phyloP scores from a whole-genome alignment of 106 monocot genomes.

The Triglochin maritima region DNA sequence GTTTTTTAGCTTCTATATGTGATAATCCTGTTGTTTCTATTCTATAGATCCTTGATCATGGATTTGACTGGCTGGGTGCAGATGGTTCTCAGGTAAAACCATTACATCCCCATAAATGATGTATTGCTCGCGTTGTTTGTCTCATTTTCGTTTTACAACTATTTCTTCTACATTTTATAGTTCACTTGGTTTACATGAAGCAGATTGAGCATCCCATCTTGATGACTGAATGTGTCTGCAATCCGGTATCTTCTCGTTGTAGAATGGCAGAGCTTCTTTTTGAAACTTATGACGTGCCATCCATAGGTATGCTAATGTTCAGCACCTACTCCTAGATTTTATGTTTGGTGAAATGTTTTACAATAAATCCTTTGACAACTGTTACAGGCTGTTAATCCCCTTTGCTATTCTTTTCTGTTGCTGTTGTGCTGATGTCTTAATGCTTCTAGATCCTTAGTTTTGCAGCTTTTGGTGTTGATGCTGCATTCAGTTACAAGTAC shows the following conservation, averaged over 20 bases:
- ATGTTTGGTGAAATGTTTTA: not conserved
- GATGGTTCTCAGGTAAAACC: conserved; percentile 32
- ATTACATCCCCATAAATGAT: not conserved
- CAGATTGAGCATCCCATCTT: conserved; percentile 95
- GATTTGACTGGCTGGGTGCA: conserved; percentile 78
- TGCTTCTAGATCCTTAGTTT: conserved; percentile 1
- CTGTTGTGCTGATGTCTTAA: no score
- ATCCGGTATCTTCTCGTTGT: conserved; percentile 74
- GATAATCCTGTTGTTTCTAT: not conserved
- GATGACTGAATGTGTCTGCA: conserved; percentile 88
- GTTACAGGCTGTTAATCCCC: no score
- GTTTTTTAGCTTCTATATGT: not conserved
- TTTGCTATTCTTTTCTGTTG: no score
- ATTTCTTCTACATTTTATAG: not conserved
- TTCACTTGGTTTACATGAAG: not conserved
- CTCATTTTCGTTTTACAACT: not conserved
- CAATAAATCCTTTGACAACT: not conserved
- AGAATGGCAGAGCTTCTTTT: conserved; percentile 99
- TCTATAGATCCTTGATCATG: conserved; percentile 85
- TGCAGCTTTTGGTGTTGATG: conserved; percentile 91
- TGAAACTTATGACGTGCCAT: conserved; percentile 86
- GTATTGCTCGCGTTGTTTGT: no score
- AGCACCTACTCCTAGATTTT: not conserved
- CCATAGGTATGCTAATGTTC: conserved; percentile 40
- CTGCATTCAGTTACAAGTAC: conserved; percentile 84